Percentiles rank a stretch among this genome's conserved stretches.
Conservation (phyloP, 768 basidiomycete species). For the Psilocybe sp. region DNA sequence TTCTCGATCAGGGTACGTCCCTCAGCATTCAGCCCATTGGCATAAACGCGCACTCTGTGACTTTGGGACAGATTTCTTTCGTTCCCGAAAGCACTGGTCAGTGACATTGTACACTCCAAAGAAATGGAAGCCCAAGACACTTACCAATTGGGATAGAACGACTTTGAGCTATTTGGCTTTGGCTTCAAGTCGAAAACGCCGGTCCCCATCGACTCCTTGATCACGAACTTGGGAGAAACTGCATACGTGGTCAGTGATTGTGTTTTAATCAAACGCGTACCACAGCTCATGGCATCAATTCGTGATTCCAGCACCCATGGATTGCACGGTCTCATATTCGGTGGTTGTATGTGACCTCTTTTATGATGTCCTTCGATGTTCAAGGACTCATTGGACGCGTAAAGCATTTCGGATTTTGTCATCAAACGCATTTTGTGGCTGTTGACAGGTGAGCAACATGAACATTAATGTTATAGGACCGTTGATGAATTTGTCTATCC, state of each 20-base stretch:
- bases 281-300: too few species aligned
- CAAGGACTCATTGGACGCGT: neutral
- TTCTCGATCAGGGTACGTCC: conserved; percentile 41
- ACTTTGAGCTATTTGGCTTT: conserved; percentile 52
- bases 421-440: conserved; percentile 59
- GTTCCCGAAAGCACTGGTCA: conserved; percentile 53
- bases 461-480: neutral
- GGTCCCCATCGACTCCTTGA: conserved; percentile 44
- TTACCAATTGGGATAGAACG: conserved; percentile 34
- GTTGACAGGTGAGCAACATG: conserved; percentile 41
- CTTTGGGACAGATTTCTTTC: conserved; percentile 41
- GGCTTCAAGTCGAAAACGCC: conserved; percentile 37
- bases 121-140: too few species aligned
- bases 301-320: conserved; percentile 49
- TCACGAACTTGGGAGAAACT: conserved; percentile 58
- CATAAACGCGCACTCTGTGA: neutral
- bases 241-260: conserved; percentile 41
- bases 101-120: conserved; percentile 2
- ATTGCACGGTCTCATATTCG: conserved; percentile 50
- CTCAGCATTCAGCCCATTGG: neutral
- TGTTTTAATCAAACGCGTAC: neutral
- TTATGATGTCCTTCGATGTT: neutral
- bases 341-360: conserved; percentile 44
- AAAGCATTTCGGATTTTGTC: conserved; percentile 50
- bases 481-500: conserved; percentile 24